Base-by-base conservation (phyloP, 441 rosid species). In the Pelargonium myrrhifolium region DNA sequence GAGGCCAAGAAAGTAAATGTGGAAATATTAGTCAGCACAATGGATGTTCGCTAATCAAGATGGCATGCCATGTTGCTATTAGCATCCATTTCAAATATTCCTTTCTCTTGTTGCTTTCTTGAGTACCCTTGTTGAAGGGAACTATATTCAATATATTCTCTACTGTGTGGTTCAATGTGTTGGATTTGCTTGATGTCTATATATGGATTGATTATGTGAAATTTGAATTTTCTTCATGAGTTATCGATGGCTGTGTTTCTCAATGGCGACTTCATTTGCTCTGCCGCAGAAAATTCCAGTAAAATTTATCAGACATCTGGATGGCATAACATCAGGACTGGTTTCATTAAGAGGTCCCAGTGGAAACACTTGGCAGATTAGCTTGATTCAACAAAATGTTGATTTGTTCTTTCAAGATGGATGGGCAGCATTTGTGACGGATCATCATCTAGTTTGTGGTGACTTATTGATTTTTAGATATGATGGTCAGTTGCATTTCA, bases 281-380 rank as follows among this genome's bases (percentile, higher is more conserved):
- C 11, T 71, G 39, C 59, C 15, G 28, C 88, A 86, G 89, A 80
- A 70, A 77, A 76, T 86, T 69, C 91, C 89, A 0, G 43, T 20
- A 14, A 71, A 71, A 26, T 86, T 84, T 61, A 22, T 69, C 45
- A 78, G 56, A 53, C 78, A 83, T 68, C 43, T 86, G 77, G 84
- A 80, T 49, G 81, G 78, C 45, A 70, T 62, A 76, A 58, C 66
- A 6, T 77, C 78, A 31, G 88, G 83, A 26, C 67, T 74, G 17
- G 83, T 71, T 69, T 75, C 80, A 21, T 74, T 86, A 66, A 62
- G 69, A 55, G 86, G 89, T 47, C 91, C 89, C 6, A 84, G 91
- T 59, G 83, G 87, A 75, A 72, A 78, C 67, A 40, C 72, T 28
- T 84, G 91, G 87, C 70, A 70, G 22, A 80, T 76, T 65, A 73